These are phyloP conservation scores for Passiflora organensis DNA, from an alignment of 345 rosid species.

Conservation along the genomic window DNA sequence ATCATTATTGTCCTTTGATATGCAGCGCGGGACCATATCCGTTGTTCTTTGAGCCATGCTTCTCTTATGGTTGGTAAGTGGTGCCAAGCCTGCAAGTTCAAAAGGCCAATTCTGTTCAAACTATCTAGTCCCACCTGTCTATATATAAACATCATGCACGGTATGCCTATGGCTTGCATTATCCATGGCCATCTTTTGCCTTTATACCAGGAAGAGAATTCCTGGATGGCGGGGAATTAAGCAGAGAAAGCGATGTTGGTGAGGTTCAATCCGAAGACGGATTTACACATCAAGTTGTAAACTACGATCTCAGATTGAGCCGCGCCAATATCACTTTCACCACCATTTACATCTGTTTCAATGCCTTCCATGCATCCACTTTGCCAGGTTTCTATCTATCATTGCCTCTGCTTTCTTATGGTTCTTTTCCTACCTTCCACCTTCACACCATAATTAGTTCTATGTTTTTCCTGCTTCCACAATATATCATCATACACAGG, in stretches of 20 bases:
- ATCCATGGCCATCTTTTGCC: background rate
- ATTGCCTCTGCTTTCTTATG: background rate
- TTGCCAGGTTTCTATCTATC: background rate
- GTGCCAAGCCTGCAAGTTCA: constrained; percentile 6
- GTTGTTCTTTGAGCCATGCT: background rate
- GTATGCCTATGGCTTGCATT: constrained; percentile 11
- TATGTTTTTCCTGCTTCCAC: too few species aligned
- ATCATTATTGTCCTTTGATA: constrained; percentile 13
- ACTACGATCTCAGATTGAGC: constrained; percentile 92
- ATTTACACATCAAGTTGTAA: constrained; percentile 45
- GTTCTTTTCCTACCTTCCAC: too few species aligned
- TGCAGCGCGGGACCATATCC: constrained; percentile 28
- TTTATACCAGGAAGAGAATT: background rate
- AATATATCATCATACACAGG: too few species aligned
- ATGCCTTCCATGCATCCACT: constrained; percentile 17
- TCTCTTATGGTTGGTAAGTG: constrained; percentile 18
- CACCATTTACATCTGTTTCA: background rate
- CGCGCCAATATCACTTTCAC: constrained; percentile 92
- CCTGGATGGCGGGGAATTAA: constrained; percentile 20
- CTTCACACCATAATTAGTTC: too few species aligned
- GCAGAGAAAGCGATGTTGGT: constrained; percentile 73
- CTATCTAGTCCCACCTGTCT: background rate
- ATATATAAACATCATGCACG: background rate
- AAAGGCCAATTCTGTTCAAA: constrained; percentile 14
- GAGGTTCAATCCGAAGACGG: constrained; percentile 95